These are phyloP conservation scores for Melastoma malabathricum DNA, from an alignment of 345 rosid species.

Conservation along the genomic window DNA sequence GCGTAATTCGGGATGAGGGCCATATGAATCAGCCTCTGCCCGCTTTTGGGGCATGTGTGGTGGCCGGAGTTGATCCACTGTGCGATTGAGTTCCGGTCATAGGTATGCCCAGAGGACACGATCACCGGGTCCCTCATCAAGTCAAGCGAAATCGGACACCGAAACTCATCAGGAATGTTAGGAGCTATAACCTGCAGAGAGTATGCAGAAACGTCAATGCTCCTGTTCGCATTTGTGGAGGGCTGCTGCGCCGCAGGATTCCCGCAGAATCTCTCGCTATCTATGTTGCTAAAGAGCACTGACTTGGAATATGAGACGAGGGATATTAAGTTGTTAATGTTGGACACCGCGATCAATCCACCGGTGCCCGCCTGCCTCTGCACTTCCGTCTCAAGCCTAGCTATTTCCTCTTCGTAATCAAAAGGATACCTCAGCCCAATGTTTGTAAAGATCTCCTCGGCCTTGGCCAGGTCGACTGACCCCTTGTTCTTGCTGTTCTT, in stretches of 20 bases:
- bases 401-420: slow-evolving; percentile 42
- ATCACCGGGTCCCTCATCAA: slow-evolving; percentile 60
- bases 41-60: slow-evolving; percentile 56
- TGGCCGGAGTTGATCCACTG: slow-evolving; percentile 64
- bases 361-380: slow-evolving; percentile 62
- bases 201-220: slow-evolving; percentile 22
- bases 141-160: slow-evolving; percentile 56
- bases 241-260: slow-evolving; percentile 11
- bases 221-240: slow-evolving; percentile 6
- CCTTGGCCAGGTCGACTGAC: slow-evolving; percentile 15
- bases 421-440: slow-evolving; percentile 26
- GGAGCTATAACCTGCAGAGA: slow-evolving; percentile 14
- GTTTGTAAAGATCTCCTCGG: slow-evolving; percentile 26
- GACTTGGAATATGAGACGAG: slow-evolving; percentile 35
- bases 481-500: slow-evolving; percentile 27
- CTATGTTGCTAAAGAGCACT: slow-evolving; percentile 19
- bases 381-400: slow-evolving; percentile 40
- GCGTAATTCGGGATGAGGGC: slow-evolving; percentile 59
- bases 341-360: slow-evolving; percentile 44
- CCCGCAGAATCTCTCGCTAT: slow-evolving; percentile 13
- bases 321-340: slow-evolving; percentile 47
- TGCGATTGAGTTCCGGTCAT: slow-evolving; percentile 45
- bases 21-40: slow-evolving; percentile 51
- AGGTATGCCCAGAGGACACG: slow-evolving; percentile 55
- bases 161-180: slow-evolving; percentile 44